Conservation (phyloP, 1,284 basidiomycete genomes). For the Ceratobasidium papillatum region DNA sequence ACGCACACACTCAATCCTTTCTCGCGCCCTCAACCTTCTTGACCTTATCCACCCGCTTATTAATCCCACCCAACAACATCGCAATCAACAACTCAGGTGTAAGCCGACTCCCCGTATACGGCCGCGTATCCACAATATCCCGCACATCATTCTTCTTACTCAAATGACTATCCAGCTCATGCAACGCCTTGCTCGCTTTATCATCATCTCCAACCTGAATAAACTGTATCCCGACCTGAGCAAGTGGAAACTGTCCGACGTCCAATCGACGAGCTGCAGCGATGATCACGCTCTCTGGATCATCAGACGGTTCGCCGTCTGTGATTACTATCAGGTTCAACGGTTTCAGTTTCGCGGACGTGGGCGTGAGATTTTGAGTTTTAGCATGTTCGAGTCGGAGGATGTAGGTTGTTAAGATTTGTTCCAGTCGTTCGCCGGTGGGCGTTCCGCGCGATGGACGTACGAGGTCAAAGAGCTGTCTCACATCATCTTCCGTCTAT, state of each 20-base stretch:
- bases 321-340: slow-evolving; percentile 69
- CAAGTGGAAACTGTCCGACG: slow-evolving; percentile 58
- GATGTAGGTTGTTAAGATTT: slow-evolving; percentile 60
- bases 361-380: background rate
- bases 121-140: slow-evolving; percentile 70
- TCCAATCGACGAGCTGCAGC: slow-evolving; percentile 61
- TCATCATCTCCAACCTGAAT: slow-evolving; percentile 57
- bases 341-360: slow-evolving; percentile 54
- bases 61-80: slow-evolving; percentile 66
- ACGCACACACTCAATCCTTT: too few species aligned
- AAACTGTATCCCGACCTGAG: slow-evolving; percentile 50
- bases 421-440: slow-evolving; percentile 61
- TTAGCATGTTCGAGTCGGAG: slow-evolving; percentile 55
- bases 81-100: slow-evolving; percentile 60
- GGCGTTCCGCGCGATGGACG: slow-evolving; percentile 59
- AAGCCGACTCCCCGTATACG: slow-evolving; percentile 56
- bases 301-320: slow-evolving; percentile 64
- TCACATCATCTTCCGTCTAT: slow-evolving; percentile 48
- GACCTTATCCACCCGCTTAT: slow-evolving; percentile 60
- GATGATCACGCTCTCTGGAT: slow-evolving; percentile 61
- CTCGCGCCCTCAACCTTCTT: background rate
- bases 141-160: slow-evolving; percentile 51
- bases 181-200: slow-evolving; percentile 58
- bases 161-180: slow-evolving; percentile 46
- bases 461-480: slow-evolving; percentile 57